Evolutionary conservation across 139 green algal genomes (phyloP), one percentile per base, ranked within the genome.

Genomic region (Tetradesmus lagerheimii): DNA sequence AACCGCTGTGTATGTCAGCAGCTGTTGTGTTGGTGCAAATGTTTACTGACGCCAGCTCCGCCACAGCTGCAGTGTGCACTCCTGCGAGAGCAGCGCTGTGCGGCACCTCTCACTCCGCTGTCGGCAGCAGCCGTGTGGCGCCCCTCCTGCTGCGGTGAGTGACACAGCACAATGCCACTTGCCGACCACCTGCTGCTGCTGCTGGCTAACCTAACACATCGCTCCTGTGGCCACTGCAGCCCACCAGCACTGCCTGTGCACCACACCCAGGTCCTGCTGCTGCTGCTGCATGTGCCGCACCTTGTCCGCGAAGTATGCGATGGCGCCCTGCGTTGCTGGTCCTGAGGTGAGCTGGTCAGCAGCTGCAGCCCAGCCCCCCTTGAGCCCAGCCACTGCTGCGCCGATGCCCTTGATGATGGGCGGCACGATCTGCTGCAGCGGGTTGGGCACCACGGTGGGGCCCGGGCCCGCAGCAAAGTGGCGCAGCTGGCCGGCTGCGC

Each of bases 371-470:
- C 16, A 35, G 78, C 78, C 87, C 0, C 27, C 41, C 50, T 53
- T 77, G 2, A 85, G 1, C 2, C 86, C 86, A 47, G 43, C 75
- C 16, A 90, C 86, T 35, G 71, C 75, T 39, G 75, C 86, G 14
- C 50, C 50, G 12, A 90, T 39, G 45, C 86, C 86, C 74, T 84
- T 90, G 78, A 91, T 20, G 78, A 91, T 87, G 1, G 87, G 87
- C 14, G 87, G 87, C 25, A 91, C 87, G 12, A 91, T 87, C 87
- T 91, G 77, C 87, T 91, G 87, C 87, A 91, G 78, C 1, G 87
- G 87, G 78, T 91, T 91, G n/a, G 87, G 87, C 38, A 82, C 41
- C 5, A 91, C 82, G 43, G 77, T 43, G 0, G 87, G 87, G 9
- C 67, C 37, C 9, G 79, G 20, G 12, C 76, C 86, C 25, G 39